Percentiles rank a stretch among this genome's conserved stretches.
Evolutionary conservation across 176 grass and related monocot species (phyloP).

Genomic region (Eragrostis nindensis): DNA sequence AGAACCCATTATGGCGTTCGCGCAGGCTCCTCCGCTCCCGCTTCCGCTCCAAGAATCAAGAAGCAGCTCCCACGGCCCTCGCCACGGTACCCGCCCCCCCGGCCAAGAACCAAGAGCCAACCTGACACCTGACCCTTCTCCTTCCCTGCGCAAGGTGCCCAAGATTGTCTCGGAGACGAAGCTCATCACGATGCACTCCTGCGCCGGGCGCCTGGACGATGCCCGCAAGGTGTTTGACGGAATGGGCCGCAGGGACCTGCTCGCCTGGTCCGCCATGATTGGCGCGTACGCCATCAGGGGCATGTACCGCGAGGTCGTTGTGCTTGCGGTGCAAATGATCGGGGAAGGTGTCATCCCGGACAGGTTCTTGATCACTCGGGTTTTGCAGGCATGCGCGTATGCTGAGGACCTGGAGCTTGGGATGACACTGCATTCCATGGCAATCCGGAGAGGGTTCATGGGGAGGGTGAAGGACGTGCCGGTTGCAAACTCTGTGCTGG

Average conservation of each 20-base stretch:
- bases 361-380: slow-evolving; percentile 61
- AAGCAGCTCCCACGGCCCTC: slow-evolving; percentile 16
- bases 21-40: slow-evolving; percentile 43
- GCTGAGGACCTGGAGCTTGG: slow-evolving; percentile 42
- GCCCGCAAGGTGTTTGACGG: slow-evolving; percentile 60
- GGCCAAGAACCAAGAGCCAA: slow-evolving; percentile 10
- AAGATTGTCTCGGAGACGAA: slow-evolving; percentile 57
- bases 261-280: slow-evolving; percentile 78
- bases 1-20: slow-evolving; percentile 46
- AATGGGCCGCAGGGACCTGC: slow-evolving; percentile 61
- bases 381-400: slow-evolving; percentile 57
- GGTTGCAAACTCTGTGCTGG: slow-evolving; percentile 60
- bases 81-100: neutral
- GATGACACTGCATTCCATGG: slow-evolving; percentile 57
- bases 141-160: neutral
- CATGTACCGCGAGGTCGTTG: slow-evolving; percentile 48
- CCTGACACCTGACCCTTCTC: neutral
- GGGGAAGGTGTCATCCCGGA: slow-evolving; percentile 49
- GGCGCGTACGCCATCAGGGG: slow-evolving; percentile 49
- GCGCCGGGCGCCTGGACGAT: slow-evolving; percentile 45
- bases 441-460: slow-evolving; percentile 49
- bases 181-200: slow-evolving; percentile 56
- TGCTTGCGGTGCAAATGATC: slow-evolving; percentile 50
- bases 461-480: slow-evolving; percentile 36
- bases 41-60: slow-evolving; percentile 35